Evolutionary conservation across 2,329 filamentous ascomycete species (phyloP).

Genomic region (Torrubiella hemipterigena): DNA sequence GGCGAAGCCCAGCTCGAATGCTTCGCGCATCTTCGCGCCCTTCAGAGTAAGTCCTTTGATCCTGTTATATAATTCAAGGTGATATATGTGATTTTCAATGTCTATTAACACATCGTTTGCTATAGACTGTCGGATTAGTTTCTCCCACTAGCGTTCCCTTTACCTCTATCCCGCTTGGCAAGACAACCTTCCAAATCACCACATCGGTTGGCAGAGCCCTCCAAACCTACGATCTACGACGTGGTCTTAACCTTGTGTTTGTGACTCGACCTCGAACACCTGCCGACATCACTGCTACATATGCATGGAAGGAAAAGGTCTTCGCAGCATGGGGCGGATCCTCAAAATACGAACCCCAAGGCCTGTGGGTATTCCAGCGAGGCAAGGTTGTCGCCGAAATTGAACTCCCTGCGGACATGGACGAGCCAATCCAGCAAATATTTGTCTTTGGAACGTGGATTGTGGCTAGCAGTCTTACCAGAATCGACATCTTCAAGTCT

Average conservation of each 20-base stretch:
- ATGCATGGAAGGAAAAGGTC: conserved; percentile 75
- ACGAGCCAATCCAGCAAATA: conserved; percentile 64
- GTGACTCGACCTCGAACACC: conserved; percentile 86
- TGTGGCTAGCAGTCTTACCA: conserved; percentile 61
- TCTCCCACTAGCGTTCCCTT: conserved; percentile 87
- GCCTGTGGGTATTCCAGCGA: conserved; percentile 84
- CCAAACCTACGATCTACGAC: conserved; percentile 90
- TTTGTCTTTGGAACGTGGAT: conserved; percentile 87
- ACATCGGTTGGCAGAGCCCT: conserved; percentile 83
- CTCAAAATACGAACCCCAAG: conserved; percentile 39
- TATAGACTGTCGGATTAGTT: conserved; percentile 80
- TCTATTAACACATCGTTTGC: too few relatives aligned
- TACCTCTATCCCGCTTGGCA: conserved; percentile 76
- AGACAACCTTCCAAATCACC: conserved; percentile 93
- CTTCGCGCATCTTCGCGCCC: conserved; percentile 81
- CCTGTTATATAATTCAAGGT: conserved; percentile 1
- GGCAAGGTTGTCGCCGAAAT: conserved; percentile 76
- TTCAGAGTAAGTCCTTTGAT: conserved; percentile 61
- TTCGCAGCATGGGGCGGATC: conserved; percentile 80
- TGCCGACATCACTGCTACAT: conserved; percentile 71
- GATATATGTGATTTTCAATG: conserved; percentile 4
- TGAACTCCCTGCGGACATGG: conserved; percentile 49
- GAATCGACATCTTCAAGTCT: conserved; percentile 84
- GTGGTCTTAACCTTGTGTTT: conserved; percentile 85
- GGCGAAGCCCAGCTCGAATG: conserved; percentile 27